Percentiles rank a stretch among this genome's conserved stretches.
These are phyloP conservation scores for Phyllosticta citrichinensis DNA, from an alignment of 2,329 filamentous ascomycete species.

Conservation along the genomic window DNA sequence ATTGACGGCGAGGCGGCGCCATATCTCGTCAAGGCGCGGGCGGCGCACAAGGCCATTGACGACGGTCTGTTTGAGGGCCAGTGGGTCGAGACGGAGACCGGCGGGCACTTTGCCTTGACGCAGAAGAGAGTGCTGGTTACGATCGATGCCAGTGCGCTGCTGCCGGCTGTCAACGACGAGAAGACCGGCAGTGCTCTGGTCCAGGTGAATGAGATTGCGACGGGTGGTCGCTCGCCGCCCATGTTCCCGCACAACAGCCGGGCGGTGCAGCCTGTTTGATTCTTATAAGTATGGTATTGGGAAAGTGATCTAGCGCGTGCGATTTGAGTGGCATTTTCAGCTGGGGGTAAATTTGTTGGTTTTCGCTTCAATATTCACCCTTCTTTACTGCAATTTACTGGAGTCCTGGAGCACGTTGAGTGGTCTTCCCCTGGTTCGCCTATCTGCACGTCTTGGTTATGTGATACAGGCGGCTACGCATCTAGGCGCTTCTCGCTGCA, in stretches of 20 bases:
- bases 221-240: background rate
- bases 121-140: slow-evolving; percentile 9
- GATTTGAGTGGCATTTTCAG: background rate
- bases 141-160: background rate
- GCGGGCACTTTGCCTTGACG: slow-evolving; percentile 19
- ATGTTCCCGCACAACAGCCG: background rate
- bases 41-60: slow-evolving; percentile 18
- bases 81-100: slow-evolving; percentile 20
- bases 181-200: background rate
- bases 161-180: background rate
- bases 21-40: slow-evolving; percentile 20
- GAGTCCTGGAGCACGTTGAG: background rate
- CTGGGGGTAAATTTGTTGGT: background rate
- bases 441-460: background rate
- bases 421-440: background rate
- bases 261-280: background rate
- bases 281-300: background rate
- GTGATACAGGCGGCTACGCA: background rate
- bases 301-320: background rate
- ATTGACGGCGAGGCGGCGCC: slow-evolving; percentile 21
- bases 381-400: background rate
- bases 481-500: background rate
- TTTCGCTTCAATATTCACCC: background rate
- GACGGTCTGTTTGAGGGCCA: slow-evolving; percentile 17
- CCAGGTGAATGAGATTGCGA: background rate